Evolutionary conservation across 345 rosid species (phyloP).

Genomic region (Dovyalis caffra): DNA sequence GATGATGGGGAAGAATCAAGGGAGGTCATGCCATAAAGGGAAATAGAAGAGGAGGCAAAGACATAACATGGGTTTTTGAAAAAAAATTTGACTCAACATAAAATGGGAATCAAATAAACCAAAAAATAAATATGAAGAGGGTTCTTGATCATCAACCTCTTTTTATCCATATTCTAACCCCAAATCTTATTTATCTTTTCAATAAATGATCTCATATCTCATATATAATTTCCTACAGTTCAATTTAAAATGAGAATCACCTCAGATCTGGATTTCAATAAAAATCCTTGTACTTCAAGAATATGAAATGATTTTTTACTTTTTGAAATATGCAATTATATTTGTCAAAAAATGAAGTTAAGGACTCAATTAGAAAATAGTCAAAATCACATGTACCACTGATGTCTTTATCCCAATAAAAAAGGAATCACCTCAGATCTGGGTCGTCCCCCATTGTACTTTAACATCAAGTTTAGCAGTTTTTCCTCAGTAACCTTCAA

Average conservation of each 20-base stretch:
- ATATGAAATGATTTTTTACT: not conserved
- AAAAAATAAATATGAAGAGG: not conserved
- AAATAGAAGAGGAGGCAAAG: not conserved
- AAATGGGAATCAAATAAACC: not conserved
- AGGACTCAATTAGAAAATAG: not conserved
- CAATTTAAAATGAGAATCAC: not conserved
- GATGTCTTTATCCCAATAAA: not conserved
- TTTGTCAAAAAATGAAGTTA: not conserved
- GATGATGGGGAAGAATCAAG: not conserved
- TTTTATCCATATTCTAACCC: not conserved
- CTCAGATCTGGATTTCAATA: no score
- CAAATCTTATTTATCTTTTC: no score
- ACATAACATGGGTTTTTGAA: not conserved
- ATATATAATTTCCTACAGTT: not conserved
- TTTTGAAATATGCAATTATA: not conserved
- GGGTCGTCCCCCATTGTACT: conserved; percentile 95
- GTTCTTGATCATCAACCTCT: not conserved
- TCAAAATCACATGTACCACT: not conserved
- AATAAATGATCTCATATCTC: not conserved
- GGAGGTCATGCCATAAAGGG: not conserved
- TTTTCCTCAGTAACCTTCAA: conserved; percentile 97
- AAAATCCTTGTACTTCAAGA: not conserved
- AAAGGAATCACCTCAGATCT: conserved; percentile 68
- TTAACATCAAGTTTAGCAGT: conserved; percentile 87
- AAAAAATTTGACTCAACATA: not conserved